phyloP scores from a whole-genome alignment of 2,329 filamentous ascomycete species.

The Apiospora sp. region DNA sequence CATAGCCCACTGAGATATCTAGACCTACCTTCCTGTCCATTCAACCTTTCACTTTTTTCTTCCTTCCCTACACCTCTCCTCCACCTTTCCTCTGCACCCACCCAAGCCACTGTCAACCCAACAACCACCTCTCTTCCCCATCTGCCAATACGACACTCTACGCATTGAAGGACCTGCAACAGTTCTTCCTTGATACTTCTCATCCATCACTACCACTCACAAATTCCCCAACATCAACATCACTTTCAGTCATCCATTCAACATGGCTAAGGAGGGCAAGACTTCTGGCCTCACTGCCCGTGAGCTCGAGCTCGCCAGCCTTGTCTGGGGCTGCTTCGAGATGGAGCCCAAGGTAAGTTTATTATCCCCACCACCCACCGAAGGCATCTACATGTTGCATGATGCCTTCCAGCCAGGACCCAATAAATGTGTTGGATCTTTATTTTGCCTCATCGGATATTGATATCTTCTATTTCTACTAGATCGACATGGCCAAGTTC shows the following conservation, averaged over 20 bases:
- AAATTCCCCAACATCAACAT: not conserved
- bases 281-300: slow-evolving; percentile 1
- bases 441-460: not conserved
- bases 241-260: not conserved
- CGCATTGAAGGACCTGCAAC: not conserved
- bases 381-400: not conserved
- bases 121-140: not conserved
- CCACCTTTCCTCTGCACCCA: not conserved
- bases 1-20: too few relatives aligned
- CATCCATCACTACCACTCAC: not conserved
- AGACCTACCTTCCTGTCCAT: too few relatives aligned
- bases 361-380: not conserved
- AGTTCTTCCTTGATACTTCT: too few relatives aligned
- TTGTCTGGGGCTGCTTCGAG: slow-evolving; percentile 26
- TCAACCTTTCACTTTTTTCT: not conserved
- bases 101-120: not conserved
- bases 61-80: not conserved
- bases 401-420: not conserved
- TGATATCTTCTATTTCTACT: too few relatives aligned
- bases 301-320: slow-evolving; percentile 23
- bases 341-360: slow-evolving; percentile 25
- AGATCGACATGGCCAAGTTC: slow-evolving; percentile 25
- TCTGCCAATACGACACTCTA: not conserved
- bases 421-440: too few relatives aligned
- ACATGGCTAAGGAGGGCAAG: not conserved